These are phyloP conservation scores for Xylaria sp. DNA, from an alignment of 2,329 filamentous ascomycete genomes.

Conservation along the genomic window DNA sequence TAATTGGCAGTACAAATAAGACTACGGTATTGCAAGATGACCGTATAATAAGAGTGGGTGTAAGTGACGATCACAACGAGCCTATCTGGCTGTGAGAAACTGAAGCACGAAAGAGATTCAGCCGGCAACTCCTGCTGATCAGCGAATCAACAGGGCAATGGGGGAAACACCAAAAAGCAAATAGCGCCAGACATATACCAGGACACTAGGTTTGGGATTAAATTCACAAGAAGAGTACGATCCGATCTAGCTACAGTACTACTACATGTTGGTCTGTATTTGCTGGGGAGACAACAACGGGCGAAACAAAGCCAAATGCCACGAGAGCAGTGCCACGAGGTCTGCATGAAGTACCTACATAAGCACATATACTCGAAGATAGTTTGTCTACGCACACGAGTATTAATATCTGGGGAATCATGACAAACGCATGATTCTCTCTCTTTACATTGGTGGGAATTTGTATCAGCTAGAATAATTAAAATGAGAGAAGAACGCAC, in stretches of 20 bases:
- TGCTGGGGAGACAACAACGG: not conserved
- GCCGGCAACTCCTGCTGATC: constrained; percentile 4
- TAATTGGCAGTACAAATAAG: constrained; percentile 7
- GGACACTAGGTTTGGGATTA: not conserved
- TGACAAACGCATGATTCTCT: not conserved
- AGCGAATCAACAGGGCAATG: not conserved
- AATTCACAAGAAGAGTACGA: not conserved
- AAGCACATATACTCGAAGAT: not conserved
- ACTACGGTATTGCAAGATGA: not conserved
- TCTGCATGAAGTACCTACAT: constrained; percentile 14
- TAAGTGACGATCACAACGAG: constrained; percentile 34
- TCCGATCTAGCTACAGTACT: not conserved
- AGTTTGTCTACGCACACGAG: not conserved
- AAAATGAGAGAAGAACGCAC: not conserved
- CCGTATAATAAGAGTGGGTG: constrained; percentile 13
- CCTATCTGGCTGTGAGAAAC: constrained; percentile 4
- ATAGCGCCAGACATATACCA: not conserved
- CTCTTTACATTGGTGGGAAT: not conserved
- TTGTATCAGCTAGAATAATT: not conserved
- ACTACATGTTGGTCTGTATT: not conserved
- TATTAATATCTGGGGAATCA: constrained; percentile 4
- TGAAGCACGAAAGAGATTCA: not conserved
- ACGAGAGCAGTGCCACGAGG: constrained; percentile 21
- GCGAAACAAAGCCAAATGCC: constrained; percentile 1
- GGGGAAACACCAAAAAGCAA: constrained; percentile 1